These are phyloP conservation scores for Rhododendron simsii DNA, from an alignment of 148 eudicot genomes.

Conservation along the genomic window DNA sequence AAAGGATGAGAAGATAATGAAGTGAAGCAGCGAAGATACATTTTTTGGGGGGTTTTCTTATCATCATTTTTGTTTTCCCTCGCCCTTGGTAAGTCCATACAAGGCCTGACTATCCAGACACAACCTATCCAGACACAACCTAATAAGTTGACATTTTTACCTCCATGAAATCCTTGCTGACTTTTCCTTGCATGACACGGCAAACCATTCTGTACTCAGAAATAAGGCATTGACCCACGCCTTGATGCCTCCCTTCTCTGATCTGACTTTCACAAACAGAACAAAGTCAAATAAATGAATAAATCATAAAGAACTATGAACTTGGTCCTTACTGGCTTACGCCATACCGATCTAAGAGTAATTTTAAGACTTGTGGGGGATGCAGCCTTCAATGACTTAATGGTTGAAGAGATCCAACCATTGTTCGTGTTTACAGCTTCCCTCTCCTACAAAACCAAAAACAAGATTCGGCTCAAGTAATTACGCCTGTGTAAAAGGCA, in stretches of 20 bases:
- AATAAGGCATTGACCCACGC: conserved; percentile 81
- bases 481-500: not conserved
- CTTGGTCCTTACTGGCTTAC: not conserved
- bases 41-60: not conserved
- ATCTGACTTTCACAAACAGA: conserved; percentile 44
- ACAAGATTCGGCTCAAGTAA: not conserved
- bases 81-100: not conserved
- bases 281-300: not conserved
- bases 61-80: not conserved
- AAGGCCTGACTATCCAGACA: not conserved
- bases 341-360: conserved; percentile 79
- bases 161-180: conserved; percentile 87
- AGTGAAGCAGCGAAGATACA: not conserved
- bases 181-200: conserved; percentile 57
- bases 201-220: conserved; percentile 90
- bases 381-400: conserved; percentile 67
- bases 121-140: not conserved
- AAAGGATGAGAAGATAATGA: not conserved
- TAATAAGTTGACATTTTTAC: conserved; percentile 18
- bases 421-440: conserved; percentile 46
- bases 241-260: conserved; percentile 93
- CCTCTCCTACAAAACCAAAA: conserved; percentile 47
- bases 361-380: conserved; percentile 93
- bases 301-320: not conserved
- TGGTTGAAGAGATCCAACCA: conserved; percentile 61